Percentiles rank a stretch among this genome's conserved stretches.
Conservation (phyloP, 805 yeast genomes). For the Phaffomyces thermotolerans region DNA sequence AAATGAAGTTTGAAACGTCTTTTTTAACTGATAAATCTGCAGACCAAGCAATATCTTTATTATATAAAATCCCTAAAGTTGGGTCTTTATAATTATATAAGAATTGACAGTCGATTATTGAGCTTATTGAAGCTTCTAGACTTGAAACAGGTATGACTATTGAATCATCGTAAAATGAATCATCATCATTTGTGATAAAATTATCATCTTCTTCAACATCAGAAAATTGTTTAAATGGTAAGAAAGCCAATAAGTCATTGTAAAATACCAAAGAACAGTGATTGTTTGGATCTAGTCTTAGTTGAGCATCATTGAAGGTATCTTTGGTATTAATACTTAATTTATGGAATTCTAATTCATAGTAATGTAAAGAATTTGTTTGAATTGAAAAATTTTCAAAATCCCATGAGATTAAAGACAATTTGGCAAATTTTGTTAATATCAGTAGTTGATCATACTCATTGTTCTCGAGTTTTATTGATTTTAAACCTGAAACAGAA, state of each 20-base stretch:
- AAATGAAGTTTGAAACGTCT: conserved; percentile 56
- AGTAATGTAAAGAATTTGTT: conserved; percentile 79
- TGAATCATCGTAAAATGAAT: conserved; percentile 30
- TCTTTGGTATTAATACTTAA: conserved; percentile 35
- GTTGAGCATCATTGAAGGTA: conserved; percentile 19
- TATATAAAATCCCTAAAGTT: conserved; percentile 61
- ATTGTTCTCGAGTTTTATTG: conserved; percentile 34
- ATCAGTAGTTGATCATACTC: conserved; percentile 54
- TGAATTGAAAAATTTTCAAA: conserved; percentile 40
- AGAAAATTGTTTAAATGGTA: conserved; percentile 50
- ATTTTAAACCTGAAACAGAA: conserved; percentile 47
- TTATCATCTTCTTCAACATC: conserved; percentile 35
- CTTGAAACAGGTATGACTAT: conserved; percentile 49
- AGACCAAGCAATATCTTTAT: conserved; percentile 66
- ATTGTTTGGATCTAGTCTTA: conserved; percentile 47
- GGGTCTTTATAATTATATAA: conserved; percentile 74
- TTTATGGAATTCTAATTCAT: conserved; percentile 60
- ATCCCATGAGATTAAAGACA: conserved; percentile 74
- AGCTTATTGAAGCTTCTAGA: conserved; percentile 49
- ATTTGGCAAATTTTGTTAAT: conserved; percentile 66
- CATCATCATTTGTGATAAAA: conserved; percentile 10
- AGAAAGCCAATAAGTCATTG: conserved; percentile 61
- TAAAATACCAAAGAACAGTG: conserved; percentile 51
- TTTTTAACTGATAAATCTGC: conserved; percentile 56
- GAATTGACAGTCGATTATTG: conserved; percentile 66